Base-by-base conservation (phyloP, 345 rosid species). In the Euphorbia tirucalli region DNA sequence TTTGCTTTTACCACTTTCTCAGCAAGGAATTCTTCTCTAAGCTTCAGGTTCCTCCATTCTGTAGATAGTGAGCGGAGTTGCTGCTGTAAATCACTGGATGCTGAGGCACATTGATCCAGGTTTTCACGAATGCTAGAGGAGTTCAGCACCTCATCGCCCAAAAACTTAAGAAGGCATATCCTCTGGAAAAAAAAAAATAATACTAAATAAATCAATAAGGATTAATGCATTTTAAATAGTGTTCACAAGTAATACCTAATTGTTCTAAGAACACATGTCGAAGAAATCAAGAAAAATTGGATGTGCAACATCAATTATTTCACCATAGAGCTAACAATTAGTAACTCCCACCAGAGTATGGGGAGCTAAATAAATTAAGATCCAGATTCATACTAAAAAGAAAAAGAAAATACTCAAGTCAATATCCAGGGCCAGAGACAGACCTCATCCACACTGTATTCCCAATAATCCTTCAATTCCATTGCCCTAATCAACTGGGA, bases 381-480 rank as follows among this genome's bases (percentile, higher is more conserved):
- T 5, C 31, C 30, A 41, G 30, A 59, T 28, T 5, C 63, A 59
- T 27, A 59, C 6, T 15, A 11, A 32, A 59, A 59, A 59, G 4
- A 6, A 59, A 59, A 28, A 27, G 6, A 27, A 15, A 13, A 25
- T 9, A 57, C 14, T 3, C n/a, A 61, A 61, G 44, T 3, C 43
- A 5, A 61, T 4, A 18, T 52, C 1, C 11, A 11, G 50, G 24
- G 72, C 54, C 28, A 49, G 16, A 25, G n/a, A 78, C 85, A 65
- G 61, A 82, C 85, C 85, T 82, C 82, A 57, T 73, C 68, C 52
- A 71, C 58, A 37, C 65, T 73, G 78, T 66, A 82, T 52, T 82
- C 80, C 85, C 82, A 82, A 30, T 78, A 82, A 61, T 82, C 85
- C 46, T 72, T 82, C 35, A 69, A 24, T 63, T 70, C 85, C 82